These are phyloP conservation scores for Tolypocladium capitatum DNA, from an alignment of 2,329 filamentous ascomycete species.

Conservation along the genomic window DNA sequence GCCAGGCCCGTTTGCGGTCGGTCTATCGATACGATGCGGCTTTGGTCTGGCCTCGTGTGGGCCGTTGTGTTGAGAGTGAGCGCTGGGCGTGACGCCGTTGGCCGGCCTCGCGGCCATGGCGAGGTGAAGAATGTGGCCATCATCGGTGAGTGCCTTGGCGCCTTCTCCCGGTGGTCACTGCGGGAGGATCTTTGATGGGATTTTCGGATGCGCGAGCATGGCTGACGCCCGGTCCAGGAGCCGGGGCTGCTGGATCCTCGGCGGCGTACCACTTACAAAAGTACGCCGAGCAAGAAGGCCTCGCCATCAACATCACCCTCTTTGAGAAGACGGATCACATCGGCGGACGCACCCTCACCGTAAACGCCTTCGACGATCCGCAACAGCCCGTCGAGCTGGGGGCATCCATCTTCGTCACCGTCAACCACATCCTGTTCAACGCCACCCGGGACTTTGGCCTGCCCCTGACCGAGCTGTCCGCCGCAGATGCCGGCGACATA, in stretches of 20 bases:
- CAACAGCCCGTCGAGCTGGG: conserved; percentile 67
- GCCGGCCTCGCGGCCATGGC: conserved; percentile 1
- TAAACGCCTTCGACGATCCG: conserved; percentile 59
- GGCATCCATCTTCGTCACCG: conserved; percentile 78
- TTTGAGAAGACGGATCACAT: conserved; percentile 70
- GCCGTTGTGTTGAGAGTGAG: conserved; percentile 6
- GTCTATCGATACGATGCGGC: conserved; percentile 3
- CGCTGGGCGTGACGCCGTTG: conserved; percentile 5
- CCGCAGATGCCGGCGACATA: conserved; percentile 35
- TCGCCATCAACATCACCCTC: conserved; percentile 66
- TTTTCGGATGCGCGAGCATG: not conserved
- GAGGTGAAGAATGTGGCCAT: conserved; percentile 21
- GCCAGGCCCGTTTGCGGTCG: not conserved
- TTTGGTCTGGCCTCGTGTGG: conserved; percentile 4
- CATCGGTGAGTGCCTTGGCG: conserved; percentile 16
- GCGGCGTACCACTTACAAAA: conserved; percentile 70
- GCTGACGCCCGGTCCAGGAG: conserved; percentile 40
- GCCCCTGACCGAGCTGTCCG: conserved; percentile 30
- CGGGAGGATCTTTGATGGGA: not conserved
- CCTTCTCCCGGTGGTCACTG: not conserved
- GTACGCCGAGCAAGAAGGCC: conserved; percentile 48
- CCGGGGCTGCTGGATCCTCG: conserved; percentile 78
- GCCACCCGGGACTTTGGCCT: conserved; percentile 63
- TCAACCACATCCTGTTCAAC: conserved; percentile 71
- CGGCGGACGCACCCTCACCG: conserved; percentile 78